Percentiles rank a stretch among this genome's conserved stretches.
Evolutionary conservation across 1,139 yeast genomes (phyloP).

Genomic region (Diutina catenulata): DNA sequence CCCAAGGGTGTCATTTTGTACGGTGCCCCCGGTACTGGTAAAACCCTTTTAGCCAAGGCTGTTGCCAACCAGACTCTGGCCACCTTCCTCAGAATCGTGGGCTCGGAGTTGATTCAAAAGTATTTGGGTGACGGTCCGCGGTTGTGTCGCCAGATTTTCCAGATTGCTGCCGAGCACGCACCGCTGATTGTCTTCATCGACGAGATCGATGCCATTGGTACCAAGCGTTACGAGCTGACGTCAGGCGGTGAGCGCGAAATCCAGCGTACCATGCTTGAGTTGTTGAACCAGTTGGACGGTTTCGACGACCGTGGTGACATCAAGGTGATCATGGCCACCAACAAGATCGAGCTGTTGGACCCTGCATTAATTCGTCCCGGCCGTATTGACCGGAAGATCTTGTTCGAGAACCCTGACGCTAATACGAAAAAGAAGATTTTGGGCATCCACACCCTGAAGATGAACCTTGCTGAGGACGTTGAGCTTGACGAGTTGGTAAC

Average conservation of each 20-base stretch:
- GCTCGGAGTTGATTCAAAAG: slow-evolving; percentile 93
- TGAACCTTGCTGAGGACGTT: slow-evolving; percentile 83
- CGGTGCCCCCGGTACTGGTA: slow-evolving; percentile 99
- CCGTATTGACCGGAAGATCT: slow-evolving; percentile 92
- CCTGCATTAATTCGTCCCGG: slow-evolving; percentile 99
- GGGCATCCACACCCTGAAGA: slow-evolving; percentile 86
- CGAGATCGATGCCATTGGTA: slow-evolving; percentile 98
- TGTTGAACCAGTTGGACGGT: slow-evolving; percentile 93
- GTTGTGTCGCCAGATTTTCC: slow-evolving; percentile 87
- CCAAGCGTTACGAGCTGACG: slow-evolving; percentile 90
- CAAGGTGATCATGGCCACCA: slow-evolving; percentile 98
- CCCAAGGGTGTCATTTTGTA: slow-evolving; percentile 97
- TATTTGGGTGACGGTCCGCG: slow-evolving; percentile 98
- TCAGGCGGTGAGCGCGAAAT: slow-evolving; percentile 98
- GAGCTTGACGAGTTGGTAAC: slow-evolving; percentile 83
- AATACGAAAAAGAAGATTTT: slow-evolving; percentile 88
- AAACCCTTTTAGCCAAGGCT: slow-evolving; percentile 92
- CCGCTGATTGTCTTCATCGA: slow-evolving; percentile 97
- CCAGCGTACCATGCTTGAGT: slow-evolving; percentile 96
- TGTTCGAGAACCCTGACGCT: slow-evolving; percentile 93
- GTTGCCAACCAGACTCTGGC: slow-evolving; percentile 98
- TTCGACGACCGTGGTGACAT: slow-evolving; percentile 98
- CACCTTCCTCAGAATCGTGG: slow-evolving; percentile 90
- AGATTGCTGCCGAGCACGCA: slow-evolving; percentile 93
- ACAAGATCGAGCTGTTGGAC: slow-evolving; percentile 87